Conservation (phyloP, 495 filamentous ascomycete species). For the Echria macrotheca region DNA sequence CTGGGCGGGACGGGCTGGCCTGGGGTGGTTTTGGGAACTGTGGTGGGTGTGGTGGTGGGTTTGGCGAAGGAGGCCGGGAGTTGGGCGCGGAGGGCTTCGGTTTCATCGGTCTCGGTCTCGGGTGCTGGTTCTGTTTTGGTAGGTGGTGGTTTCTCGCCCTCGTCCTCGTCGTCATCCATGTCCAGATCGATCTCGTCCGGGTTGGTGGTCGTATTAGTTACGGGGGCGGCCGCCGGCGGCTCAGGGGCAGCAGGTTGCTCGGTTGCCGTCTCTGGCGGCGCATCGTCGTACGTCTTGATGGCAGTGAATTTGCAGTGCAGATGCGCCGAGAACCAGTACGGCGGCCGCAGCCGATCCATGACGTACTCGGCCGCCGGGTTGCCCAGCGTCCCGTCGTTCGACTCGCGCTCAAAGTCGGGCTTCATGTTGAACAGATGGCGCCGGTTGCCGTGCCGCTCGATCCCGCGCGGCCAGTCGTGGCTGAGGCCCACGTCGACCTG, state of each 20-base stretch:
- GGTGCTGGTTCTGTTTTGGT: background rate
- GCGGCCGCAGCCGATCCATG: conserved; percentile 71
- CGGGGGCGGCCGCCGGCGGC: background rate
- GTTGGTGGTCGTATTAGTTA: background rate
- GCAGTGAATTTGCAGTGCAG: conserved; percentile 82
- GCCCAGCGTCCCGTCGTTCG: conserved; percentile 64
- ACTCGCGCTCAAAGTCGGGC: conserved; percentile 66
- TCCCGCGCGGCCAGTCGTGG: conserved; percentile 86
- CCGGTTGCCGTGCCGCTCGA: conserved; percentile 70
- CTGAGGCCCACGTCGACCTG: conserved; percentile 87
- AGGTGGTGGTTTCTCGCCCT: background rate
- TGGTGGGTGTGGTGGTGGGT: conserved; percentile 23
- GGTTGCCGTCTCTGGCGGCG: background rate
- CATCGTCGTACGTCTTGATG: conserved; percentile 53
- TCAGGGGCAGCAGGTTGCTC: background rate
- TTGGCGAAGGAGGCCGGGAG: conserved; percentile 60
- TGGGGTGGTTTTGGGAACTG: conserved; percentile 33
- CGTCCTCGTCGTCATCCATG: conserved; percentile 16
- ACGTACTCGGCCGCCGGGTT: conserved; percentile 71
- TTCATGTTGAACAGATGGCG: conserved; percentile 62
- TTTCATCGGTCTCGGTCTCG: conserved; percentile 45
- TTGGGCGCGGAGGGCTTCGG: conserved; percentile 55
- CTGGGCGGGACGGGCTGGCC: conserved; percentile 42
- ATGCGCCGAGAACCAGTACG: conserved; percentile 92
- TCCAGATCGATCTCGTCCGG: conserved; percentile 14